Percentiles rank a stretch among this genome's conserved stretches.
These are phyloP conservation scores for Onygenales sp. DNA, from an alignment of 2,329 filamentous ascomycete genomes.

Conservation along the genomic window DNA sequence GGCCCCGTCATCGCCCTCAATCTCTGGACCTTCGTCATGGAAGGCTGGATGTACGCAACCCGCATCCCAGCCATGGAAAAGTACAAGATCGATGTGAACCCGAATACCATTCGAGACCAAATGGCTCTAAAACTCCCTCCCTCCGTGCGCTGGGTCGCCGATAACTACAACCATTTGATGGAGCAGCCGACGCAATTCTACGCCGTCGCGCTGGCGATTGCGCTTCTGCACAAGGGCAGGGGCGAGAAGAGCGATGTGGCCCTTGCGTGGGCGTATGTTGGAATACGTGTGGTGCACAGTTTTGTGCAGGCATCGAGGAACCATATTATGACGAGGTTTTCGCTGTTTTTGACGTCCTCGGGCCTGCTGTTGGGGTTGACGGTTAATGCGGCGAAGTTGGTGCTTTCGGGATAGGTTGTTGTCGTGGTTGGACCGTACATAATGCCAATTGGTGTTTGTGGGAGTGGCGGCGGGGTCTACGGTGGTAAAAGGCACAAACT, in stretches of 20 bases:
- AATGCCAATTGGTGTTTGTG: no score
- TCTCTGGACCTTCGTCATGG: constrained; percentile 33
- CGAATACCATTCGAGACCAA: constrained; percentile 16
- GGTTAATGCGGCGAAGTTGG: constrained; percentile 7
- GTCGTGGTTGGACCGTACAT: no score
- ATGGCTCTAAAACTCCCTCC: constrained; percentile 19
- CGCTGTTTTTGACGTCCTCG: constrained; percentile 22
- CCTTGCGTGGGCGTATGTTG: constrained; percentile 37
- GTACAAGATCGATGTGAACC: constrained; percentile 17
- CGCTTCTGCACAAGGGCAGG: constrained; percentile 15
- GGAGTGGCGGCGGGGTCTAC: no score
- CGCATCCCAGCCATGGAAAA: constrained; percentile 27
- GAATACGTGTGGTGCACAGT: constrained; percentile 29
- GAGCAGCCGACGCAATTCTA: constrained; percentile 40
- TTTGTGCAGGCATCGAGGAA: constrained; percentile 31
- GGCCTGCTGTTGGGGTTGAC: constrained; percentile 24
- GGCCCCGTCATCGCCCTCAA: constrained; percentile 25
- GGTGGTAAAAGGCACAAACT: no score
- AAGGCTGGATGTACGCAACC: constrained; percentile 33
- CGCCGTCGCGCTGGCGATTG: constrained; percentile 28
- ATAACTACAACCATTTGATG: constrained; percentile 37
- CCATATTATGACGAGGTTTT: constrained; percentile 27
- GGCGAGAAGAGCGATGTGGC: constrained; percentile 17
- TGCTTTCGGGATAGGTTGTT: neutral
- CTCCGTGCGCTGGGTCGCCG: constrained; percentile 26